Percentiles rank a stretch among this genome's conserved stretches.
These are phyloP conservation scores for Acanthamoeba healyi DNA, from an alignment of 208 protist genomes.

Conservation along the genomic window DNA sequence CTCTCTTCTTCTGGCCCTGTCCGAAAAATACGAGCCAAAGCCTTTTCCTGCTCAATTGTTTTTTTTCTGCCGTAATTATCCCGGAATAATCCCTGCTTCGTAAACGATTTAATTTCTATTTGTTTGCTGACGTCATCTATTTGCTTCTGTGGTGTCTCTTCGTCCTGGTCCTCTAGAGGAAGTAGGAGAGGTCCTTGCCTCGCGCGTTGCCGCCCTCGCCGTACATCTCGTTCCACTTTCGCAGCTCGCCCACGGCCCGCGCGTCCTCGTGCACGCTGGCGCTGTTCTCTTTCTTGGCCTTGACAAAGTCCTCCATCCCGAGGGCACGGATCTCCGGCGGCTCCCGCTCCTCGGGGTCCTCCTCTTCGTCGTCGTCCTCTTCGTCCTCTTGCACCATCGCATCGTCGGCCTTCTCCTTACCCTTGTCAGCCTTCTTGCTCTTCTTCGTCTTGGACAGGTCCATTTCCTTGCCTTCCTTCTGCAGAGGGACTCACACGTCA, in stretches of 20 bases:
- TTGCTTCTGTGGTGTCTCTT: background rate
- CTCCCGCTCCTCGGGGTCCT: constrained; percentile 23
- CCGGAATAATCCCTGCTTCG: too few relatives aligned
- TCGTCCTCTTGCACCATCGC: background rate
- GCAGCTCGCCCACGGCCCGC: constrained; percentile 77
- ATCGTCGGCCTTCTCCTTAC: constrained; percentile 46
- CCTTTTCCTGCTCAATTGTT: too few relatives aligned
- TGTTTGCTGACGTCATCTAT: too few relatives aligned
- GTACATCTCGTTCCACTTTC: constrained; percentile 89
- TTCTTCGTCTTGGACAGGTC: constrained; percentile 11
- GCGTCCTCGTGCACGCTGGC: constrained; percentile 82
- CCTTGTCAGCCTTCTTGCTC: background rate
- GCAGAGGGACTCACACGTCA: background rate
- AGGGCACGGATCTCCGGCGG: constrained; percentile 68
- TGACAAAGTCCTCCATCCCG: constrained; percentile 80
- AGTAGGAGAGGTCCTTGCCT: constrained; percentile 72
- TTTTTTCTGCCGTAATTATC: too few relatives aligned
- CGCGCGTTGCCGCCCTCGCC: constrained; percentile 81
- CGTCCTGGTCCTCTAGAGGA: too few relatives aligned
- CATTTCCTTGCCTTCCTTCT: background rate
- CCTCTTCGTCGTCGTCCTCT: constrained; percentile 37
- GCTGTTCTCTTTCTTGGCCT: constrained; percentile 84
- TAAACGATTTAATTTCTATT: too few relatives aligned
- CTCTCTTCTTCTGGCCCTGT: too few relatives aligned
- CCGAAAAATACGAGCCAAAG: too few relatives aligned